Evolutionary conservation across 768 basidiomycete species (phyloP).

Genomic region (Nidularia sp.): DNA sequence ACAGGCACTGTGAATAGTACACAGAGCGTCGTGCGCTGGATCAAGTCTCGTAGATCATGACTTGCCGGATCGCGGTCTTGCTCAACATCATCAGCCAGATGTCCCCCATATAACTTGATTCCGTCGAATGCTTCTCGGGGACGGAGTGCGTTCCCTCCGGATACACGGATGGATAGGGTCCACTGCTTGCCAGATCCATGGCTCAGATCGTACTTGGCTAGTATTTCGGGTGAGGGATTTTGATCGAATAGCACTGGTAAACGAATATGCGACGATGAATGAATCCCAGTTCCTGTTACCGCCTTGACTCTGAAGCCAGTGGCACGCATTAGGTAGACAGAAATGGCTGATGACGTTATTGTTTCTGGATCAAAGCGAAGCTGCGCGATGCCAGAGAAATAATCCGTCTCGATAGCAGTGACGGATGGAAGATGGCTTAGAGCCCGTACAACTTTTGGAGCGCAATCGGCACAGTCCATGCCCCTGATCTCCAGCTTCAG

Average conservation of each 20-base stretch:
- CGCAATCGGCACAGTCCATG: conserved; percentile 17
- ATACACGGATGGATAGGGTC: conserved; percentile 8
- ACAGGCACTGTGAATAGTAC: conserved; percentile 33
- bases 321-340: conserved; percentile 10
- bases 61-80: conserved; percentile 15
- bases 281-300: neutral
- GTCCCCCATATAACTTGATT: conserved; percentile 13
- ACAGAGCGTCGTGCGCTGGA: conserved; percentile 22
- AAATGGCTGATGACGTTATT: conserved; percentile 10
- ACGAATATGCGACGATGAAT: neutral
- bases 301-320: conserved; percentile 13
- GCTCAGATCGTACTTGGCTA: conserved; percentile 6
- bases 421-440: conserved; percentile 12
- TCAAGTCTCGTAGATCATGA: conserved; percentile 23
- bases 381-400: conserved; percentile 11
- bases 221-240: neutral
- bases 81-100: conserved; percentile 11
- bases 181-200: conserved; percentile 3
- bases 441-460: conserved; percentile 11
- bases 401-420: conserved; percentile 4
- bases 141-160: conserved; percentile 1
- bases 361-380: conserved; percentile 11
- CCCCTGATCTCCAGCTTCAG: conserved; percentile 14
- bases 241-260: conserved; percentile 8
- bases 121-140: conserved; percentile 26